These are phyloP conservation scores for Neostapfia colusana DNA, from an alignment of 176 grass and related monocot genomes.

Conservation along the genomic window DNA sequence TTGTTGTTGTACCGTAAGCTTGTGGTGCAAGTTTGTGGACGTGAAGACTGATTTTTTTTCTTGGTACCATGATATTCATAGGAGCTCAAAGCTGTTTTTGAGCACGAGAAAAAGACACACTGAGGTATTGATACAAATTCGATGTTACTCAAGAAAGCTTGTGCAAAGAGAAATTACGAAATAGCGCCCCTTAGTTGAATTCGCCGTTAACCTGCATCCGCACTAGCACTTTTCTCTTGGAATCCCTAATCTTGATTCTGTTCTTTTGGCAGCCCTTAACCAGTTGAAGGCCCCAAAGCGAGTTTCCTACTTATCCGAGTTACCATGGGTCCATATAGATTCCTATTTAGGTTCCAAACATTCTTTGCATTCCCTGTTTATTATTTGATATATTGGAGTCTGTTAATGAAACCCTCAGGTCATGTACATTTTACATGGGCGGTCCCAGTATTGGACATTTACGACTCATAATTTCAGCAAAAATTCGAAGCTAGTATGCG, in stretches of 20 bases:
- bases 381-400: not conserved
- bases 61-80: not conserved
- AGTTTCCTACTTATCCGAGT: not conserved
- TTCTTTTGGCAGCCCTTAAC: not conserved
- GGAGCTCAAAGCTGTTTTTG: not conserved
- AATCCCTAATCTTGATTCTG: not conserved
- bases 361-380: not conserved
- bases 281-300: not conserved
- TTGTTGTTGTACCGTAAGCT: no score
- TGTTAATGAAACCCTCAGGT: not conserved
- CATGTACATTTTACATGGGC: not conserved
- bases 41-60: not conserved
- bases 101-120: not conserved
- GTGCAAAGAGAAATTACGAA: not conserved
- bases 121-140: not conserved
- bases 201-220: not conserved
- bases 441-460: no score
- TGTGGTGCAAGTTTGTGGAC: slow-evolving; percentile 3
- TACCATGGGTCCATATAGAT: not conserved
- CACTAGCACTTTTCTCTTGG: not conserved
- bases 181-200: not conserved
- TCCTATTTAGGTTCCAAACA: no score
- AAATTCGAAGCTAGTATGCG: no score
- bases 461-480: no score
- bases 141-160: not conserved